Conservation (phyloP, 306 rosid genomes). For the Echinosophora koreensis region DNA sequence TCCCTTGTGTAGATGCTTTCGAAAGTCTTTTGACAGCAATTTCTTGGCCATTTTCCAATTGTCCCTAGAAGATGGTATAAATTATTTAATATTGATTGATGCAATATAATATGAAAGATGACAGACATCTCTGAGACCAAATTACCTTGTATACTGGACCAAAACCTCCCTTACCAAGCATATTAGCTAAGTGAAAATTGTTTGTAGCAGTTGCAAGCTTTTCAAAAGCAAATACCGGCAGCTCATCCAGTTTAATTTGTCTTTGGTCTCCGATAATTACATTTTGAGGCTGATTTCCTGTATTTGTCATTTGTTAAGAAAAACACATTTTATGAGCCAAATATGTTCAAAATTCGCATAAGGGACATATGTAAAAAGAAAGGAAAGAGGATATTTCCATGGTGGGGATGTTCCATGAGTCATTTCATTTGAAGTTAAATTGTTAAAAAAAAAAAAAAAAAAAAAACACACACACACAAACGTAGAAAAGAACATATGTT, state of each 20-base stretch:
- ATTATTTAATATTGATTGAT: not conserved
- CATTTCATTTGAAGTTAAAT: no score
- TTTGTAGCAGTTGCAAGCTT: constrained; percentile 42
- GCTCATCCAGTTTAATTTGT: constrained; percentile 19
- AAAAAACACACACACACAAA: no score
- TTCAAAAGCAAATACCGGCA: constrained; percentile 12
- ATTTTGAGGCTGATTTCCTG: not conserved
- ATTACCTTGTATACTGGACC: constrained; percentile 43
- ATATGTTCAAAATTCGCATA: no score
- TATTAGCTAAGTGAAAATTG: constrained; percentile 28
- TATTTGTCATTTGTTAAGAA: not conserved
- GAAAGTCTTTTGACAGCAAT: constrained; percentile 61
- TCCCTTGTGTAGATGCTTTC: constrained; percentile 53
- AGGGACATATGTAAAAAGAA: no score
- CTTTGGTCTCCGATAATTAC: not conserved
- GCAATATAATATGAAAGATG: not conserved
- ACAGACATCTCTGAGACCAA: not conserved
- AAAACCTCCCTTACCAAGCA: constrained; percentile 44
- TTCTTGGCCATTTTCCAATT: constrained; percentile 50
- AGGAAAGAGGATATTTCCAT: no score
- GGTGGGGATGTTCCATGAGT: no score
- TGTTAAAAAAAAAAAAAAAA: no score
- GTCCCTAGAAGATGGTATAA: constrained; percentile 37
- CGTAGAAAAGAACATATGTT: no score
- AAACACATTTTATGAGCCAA: no score